Evolutionary conservation across 106 monocot species (phyloP).

Genomic region (Xerophyta viscosa): DNA sequence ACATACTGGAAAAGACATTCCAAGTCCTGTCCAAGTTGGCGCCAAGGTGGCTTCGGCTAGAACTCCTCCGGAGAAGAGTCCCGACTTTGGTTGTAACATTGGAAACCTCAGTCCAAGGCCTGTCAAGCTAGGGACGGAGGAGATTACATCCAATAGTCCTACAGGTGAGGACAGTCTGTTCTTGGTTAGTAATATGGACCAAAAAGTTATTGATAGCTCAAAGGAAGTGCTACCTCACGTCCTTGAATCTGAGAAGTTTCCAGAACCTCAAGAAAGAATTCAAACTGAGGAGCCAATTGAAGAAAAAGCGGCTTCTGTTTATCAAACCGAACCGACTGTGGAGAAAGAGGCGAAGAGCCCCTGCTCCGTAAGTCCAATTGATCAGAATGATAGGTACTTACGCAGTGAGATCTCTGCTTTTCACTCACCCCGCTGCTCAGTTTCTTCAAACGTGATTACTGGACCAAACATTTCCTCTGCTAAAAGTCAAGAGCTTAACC

Average conservation of each 20-base stretch:
- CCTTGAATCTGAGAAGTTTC: constrained; percentile 7
- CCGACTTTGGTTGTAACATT: neutral
- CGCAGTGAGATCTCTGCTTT: constrained; percentile 19
- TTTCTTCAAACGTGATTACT: constrained; percentile 9
- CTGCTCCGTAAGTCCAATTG: neutral
- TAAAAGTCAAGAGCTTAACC: constrained; percentile 13
- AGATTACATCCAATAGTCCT: constrained; percentile 4
- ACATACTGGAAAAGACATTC: constrained; percentile 18
- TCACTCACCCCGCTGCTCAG: constrained; percentile 8
- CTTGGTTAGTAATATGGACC: neutral
- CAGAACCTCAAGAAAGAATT: constrained; percentile 7
- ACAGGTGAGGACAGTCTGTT: constrained; percentile 21
- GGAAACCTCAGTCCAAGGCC: neutral
- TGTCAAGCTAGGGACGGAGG: constrained; percentile 2
- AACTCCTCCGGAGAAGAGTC: neutral
- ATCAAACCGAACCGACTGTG: neutral
- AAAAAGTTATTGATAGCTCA: constrained; percentile 1
- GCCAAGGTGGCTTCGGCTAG: constrained; percentile 1
- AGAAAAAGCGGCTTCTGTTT: constrained; percentile 1
- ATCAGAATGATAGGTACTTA: constrained; percentile 3
- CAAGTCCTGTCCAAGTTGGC: constrained; percentile 10
- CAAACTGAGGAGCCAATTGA: constrained; percentile 6
- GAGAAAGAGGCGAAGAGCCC: constrained; percentile 11
- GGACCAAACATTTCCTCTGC: constrained; percentile 8
- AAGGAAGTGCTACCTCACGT: constrained; percentile 5